Evolutionary conservation across 1,284 basidiomycete species (phyloP).

Genomic region (Mixia osmundae): DNA sequence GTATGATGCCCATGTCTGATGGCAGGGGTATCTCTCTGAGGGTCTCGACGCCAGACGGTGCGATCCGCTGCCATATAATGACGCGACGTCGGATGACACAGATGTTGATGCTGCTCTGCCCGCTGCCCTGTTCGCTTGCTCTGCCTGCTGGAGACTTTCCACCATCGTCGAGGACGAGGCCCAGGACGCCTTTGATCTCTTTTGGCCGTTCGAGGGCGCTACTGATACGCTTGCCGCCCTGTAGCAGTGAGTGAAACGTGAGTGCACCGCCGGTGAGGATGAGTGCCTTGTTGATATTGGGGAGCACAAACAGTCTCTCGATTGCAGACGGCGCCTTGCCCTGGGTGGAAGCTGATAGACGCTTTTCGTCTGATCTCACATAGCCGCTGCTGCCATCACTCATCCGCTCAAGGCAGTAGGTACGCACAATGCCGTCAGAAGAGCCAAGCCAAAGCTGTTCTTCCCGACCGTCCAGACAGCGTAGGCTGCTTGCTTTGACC

Average conservation of each 20-base stretch:
- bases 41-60: constrained; percentile 33
- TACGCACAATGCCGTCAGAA: background rate
- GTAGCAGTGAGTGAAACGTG: constrained; percentile 52
- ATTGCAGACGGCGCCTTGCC: constrained; percentile 6
- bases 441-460: constrained; percentile 1
- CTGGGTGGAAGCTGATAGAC: too few species aligned
- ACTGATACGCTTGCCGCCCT: constrained; percentile 46
- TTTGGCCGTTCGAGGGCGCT: too few species aligned
- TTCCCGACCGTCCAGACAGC: background rate
- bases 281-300: constrained; percentile 11
- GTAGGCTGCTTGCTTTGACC: too few species aligned
- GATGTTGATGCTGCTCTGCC: constrained; percentile 47
- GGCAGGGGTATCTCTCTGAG: constrained; percentile 63
- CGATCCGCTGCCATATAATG: constrained; percentile 40
- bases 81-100: constrained; percentile 47
- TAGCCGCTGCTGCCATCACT: background rate
- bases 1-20: constrained; percentile 33
- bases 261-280: constrained; percentile 23
- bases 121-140: too few species aligned
- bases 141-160: constrained; percentile 30
- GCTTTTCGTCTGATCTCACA: too few species aligned
- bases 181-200: constrained; percentile 51
- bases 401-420: background rate
- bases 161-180: constrained; percentile 59
- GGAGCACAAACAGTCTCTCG: constrained; percentile 10